Conservation (phyloP, 2,329 filamentous ascomycete genomes). For the Aspergillus oerlinghausenensis region DNA sequence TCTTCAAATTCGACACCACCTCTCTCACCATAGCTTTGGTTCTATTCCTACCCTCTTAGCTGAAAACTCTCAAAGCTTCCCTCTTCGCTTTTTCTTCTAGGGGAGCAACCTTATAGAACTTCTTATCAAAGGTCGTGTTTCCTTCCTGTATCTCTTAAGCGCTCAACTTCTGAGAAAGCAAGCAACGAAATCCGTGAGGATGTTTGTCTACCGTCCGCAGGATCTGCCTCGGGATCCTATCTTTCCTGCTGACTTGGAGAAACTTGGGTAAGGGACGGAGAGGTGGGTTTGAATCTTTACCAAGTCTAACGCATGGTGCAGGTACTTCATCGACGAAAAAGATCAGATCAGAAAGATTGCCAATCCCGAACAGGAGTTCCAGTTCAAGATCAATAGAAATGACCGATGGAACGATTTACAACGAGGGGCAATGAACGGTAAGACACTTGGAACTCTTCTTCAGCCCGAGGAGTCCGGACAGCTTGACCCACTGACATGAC, state of each 20-base stretch:
- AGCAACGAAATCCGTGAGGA: constrained; percentile 34
- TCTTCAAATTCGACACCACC: background rate
- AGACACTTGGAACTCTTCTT: constrained; percentile 16
- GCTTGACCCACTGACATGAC: constrained; percentile 1
- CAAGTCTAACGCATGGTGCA: constrained; percentile 30
- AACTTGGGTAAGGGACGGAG: constrained; percentile 60
- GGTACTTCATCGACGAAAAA: constrained; percentile 72
- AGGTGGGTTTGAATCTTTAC: background rate
- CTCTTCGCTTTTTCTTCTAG: too few relatives aligned
- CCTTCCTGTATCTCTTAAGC: background rate
- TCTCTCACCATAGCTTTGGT: background rate
- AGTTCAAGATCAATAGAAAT: constrained; percentile 69
- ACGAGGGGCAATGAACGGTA: constrained; percentile 69
- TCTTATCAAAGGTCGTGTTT: background rate
- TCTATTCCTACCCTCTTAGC: background rate
- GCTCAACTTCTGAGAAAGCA: background rate
- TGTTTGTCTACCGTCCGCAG: constrained; percentile 71
- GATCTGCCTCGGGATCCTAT: constrained; percentile 66
- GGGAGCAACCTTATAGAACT: background rate
- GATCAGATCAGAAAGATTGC: constrained; percentile 70
- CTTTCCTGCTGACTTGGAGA: constrained; percentile 61
- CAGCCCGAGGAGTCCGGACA: background rate
- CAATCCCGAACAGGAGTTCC: constrained; percentile 65
- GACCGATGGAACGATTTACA: constrained; percentile 73
- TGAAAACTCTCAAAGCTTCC: background rate